A percentile compares a stretch with the other conserved stretches of the same genome.
Evolutionary conservation across 306 rosid species (phyloP).

Genomic region (Pueraria montana): DNA sequence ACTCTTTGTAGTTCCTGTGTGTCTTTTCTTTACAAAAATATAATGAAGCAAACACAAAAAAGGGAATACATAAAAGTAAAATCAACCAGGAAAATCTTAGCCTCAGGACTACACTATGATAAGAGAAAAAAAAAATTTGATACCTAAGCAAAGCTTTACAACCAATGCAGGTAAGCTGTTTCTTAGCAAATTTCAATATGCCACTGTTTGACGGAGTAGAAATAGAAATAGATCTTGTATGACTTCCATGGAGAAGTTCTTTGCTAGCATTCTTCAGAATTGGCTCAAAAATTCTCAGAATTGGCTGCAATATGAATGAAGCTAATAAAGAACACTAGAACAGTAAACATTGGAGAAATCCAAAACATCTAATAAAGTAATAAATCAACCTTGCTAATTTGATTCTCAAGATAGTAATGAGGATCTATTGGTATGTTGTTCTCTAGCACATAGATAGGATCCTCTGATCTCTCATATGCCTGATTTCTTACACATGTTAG

Average conservation of each 20-base stretch:
- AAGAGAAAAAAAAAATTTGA: neutral
- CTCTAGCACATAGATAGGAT: constrained; percentile 95
- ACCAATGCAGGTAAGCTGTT: constrained; percentile 89
- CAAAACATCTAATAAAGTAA: constrained; percentile 34
- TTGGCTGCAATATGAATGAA: constrained; percentile 76
- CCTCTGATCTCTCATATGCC: constrained; percentile 98
- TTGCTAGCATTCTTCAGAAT: constrained; percentile 95
- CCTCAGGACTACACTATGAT: constrained; percentile 24
- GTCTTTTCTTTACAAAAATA: constrained; percentile 32
- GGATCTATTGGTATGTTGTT: constrained; percentile 97
- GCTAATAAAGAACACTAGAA: constrained; percentile 45
- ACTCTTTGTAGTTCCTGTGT: constrained; percentile 14
- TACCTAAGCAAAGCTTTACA: constrained; percentile 97
- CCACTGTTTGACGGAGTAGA: constrained; percentile 95
- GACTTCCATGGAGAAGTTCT: constrained; percentile 98
- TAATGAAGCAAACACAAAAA: constrained; percentile 23
- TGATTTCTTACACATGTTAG: constrained; percentile 56
- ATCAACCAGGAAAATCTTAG: constrained; percentile 36
- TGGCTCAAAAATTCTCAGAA: constrained; percentile 95
- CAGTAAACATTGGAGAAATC: constrained; percentile 28
- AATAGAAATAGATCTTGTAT: constrained; percentile 91
- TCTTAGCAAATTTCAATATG: constrained; percentile 92
- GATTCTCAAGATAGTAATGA: constrained; percentile 98
- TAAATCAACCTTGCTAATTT: constrained; percentile 85
- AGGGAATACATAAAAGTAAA: constrained; percentile 32